Conservation (phyloP, 106 monocot genomes). For the Triglochin maritima region DNA sequence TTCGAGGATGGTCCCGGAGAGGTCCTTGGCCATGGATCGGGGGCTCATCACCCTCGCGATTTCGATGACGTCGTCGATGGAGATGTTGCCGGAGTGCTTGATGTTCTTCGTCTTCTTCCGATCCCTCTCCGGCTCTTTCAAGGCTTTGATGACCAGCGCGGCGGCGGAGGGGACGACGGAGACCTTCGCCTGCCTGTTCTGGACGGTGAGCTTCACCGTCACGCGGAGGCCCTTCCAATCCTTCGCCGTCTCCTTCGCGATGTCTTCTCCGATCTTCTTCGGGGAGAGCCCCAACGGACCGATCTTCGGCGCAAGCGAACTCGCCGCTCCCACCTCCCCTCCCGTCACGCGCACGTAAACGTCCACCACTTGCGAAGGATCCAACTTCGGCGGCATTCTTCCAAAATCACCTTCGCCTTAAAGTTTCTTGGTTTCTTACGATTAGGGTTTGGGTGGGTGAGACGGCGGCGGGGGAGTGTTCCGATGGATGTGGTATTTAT, state of each 20-base stretch:
- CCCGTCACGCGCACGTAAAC: constrained; percentile 50
- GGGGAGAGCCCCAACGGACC: constrained; percentile 50
- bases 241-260: constrained; percentile 29
- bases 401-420: no score
- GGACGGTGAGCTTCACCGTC: no score
- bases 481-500: no score
- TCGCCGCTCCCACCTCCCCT: constrained; percentile 47
- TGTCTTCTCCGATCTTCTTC: constrained; percentile 52
- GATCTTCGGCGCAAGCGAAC: constrained; percentile 48
- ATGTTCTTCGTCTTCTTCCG: constrained; percentile 50
- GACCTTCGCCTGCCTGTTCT: constrained; percentile 8
- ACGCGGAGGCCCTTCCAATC: no score
- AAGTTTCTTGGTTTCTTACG: no score
- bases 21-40: constrained; percentile 50
- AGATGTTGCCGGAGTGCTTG: constrained; percentile 43
- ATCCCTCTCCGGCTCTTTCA: constrained; percentile 51
- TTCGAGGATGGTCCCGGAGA: constrained; percentile 38
- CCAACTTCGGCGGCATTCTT: constrained; percentile 46
- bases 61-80: constrained; percentile 44
- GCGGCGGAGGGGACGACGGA: constrained; percentile 41
- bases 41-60: constrained; percentile 32
- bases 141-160: constrained; percentile 42
- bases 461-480: no score
- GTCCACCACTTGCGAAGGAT: constrained; percentile 36
- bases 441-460: no score